A percentile compares a stretch with the other conserved stretches of the same genome.
Conservation (phyloP, 1,284 basidiomycete species). For the Heterobasidion occidentale region DNA sequence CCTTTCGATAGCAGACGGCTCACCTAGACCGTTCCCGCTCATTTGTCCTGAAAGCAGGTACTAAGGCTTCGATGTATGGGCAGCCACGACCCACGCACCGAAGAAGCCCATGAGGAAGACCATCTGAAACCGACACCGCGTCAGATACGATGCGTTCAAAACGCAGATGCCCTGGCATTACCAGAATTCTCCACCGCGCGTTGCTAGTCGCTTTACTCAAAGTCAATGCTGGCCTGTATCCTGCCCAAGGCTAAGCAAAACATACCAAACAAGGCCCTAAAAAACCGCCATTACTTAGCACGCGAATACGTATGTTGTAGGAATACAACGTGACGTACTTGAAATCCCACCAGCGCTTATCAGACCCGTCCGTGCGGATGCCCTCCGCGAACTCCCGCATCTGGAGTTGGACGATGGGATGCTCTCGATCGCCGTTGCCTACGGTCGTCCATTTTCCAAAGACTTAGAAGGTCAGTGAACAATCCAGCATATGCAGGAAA, state of each 20-base stretch:
- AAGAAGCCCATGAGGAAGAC: conserved; percentile 21
- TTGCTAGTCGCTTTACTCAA: neutral
- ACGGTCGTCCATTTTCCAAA: neutral
- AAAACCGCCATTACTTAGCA: neutral
- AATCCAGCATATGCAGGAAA: neutral
- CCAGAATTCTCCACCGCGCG: conserved; percentile 3
- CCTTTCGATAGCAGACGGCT: neutral
- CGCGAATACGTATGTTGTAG: conserved; percentile 1
- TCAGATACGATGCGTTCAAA: neutral
- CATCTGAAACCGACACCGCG: conserved; percentile 7
- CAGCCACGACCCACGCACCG: conserved; percentile 1
- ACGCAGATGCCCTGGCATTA: neutral
- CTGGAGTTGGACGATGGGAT: conserved; percentile 27
- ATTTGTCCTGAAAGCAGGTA: conserved; percentile 9
- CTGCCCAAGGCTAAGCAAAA: neutral
- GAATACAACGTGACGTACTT: conserved; percentile 9
- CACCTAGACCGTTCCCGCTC: conserved; percentile 8
- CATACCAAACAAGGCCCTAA: conserved; percentile 2
- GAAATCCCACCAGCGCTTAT: conserved; percentile 40
- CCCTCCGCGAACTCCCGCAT: conserved; percentile 35
- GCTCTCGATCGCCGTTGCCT: conserved; percentile 15
- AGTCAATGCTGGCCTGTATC: neutral
- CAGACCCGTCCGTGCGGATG: conserved; percentile 31
- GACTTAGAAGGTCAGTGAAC: neutral
- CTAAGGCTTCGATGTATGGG: neutral